These are phyloP conservation scores for Trichoderma sp. DNA, from an alignment of 2,329 filamentous ascomycete genomes.

Conservation along the genomic window DNA sequence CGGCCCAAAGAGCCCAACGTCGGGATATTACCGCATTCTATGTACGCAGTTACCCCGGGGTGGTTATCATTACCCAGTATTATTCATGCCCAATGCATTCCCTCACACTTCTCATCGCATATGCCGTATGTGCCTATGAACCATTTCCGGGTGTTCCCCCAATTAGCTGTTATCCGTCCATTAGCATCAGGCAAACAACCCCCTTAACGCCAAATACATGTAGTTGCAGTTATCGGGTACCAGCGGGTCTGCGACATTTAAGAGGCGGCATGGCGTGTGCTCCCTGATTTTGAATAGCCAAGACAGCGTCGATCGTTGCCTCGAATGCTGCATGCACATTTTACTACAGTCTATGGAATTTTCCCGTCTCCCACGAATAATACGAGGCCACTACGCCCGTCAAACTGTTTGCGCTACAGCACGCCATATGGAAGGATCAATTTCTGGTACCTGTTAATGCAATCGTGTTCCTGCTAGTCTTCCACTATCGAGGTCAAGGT, in stretches of 20 bases:
- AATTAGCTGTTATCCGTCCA: not conserved
- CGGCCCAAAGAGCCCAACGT: slow-evolving; percentile 2
- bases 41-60: not conserved
- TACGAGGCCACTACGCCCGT: not conserved
- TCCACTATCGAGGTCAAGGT: not conserved
- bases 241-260: slow-evolving; percentile 2
- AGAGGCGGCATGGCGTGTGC: not conserved
- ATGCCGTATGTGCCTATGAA: not conserved
- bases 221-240: not conserved
- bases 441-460: not conserved
- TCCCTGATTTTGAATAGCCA: not conserved
- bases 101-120: not conserved
- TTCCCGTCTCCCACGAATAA: not conserved
- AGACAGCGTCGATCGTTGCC: not conserved
- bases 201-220: not conserved
- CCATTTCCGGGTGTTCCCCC: not conserved
- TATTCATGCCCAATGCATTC: not conserved
- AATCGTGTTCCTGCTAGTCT: not conserved
- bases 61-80: not conserved
- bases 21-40: not conserved
- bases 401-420: not conserved
- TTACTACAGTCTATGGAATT: not conserved
- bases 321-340: not conserved
- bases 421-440: not conserved
- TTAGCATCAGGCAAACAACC: not conserved